Evolutionary conservation across 202 grass and related monocot species (phyloP), one percentile per base, ranked within the genome.

Genomic region (Zizania palustris): DNA sequence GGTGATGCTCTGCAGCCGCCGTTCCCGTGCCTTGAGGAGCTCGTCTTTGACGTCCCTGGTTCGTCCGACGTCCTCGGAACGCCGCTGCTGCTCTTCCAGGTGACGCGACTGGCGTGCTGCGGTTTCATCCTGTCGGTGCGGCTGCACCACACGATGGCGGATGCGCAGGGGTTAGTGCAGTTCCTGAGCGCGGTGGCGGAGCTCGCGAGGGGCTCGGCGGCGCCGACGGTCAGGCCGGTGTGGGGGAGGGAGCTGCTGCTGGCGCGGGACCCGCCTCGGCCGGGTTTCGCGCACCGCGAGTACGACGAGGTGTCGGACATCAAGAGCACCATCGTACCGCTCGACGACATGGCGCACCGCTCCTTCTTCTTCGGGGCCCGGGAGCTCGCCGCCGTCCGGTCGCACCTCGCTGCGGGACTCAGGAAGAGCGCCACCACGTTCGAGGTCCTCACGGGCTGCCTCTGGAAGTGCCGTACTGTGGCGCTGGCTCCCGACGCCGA

Each of bases 321-420:
- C 65, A 90, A 87, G 43, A 88, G 85, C 60, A 91, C 88, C 69
- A 71, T 97, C 77, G 63, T 93, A 44, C 93, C 90, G 21, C 83
- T 97, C 0, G 93, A 97, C 79, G 90, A 93, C 85, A 97, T 97
- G 93, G 83, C 36, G 11, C 93, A 97, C 65, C 80, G 88, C 22
- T 97, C 93, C 54, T 89, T 97, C 72, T 91, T 91, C 86, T 97
- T 93, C 75, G 91, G 88, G 3, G 45, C 16, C 0, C 4, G 0
- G 1, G 88, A 93, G 84, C 76, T 97, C 0, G 86, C 79, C 3
- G 76, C 84, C 65, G 13, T 91, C 20, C 74, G 88, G 7, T 77
- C 74, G 0, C 86, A 89, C 86, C 43, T 85, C 5, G 72, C 72
- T 5, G 84, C 64, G 53, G n/a, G 3, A 11, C 84, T 88, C 44